phyloP scores from a whole-genome alignment of 345 rosid genomes.

The Linum trigynum region DNA sequence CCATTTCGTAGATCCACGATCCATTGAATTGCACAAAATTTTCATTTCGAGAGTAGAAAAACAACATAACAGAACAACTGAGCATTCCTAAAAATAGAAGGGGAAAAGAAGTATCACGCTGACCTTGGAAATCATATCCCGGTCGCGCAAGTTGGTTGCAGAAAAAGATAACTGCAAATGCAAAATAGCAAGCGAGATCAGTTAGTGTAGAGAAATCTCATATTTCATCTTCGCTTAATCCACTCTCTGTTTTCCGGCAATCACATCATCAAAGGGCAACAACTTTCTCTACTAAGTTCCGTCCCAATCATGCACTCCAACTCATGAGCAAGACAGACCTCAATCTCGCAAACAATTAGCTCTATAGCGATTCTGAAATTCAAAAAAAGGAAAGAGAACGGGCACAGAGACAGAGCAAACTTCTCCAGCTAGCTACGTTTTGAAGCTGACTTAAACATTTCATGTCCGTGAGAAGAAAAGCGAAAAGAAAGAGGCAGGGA shows the following conservation, averaged over 20 bases:
- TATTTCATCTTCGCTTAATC: too few relatives aligned
- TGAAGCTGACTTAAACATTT: neutral
- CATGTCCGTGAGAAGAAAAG: neutral
- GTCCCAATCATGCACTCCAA: too few relatives aligned
- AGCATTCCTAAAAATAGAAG: neutral
- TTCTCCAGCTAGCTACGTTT: neutral
- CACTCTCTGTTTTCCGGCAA: too few relatives aligned
- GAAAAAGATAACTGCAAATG: conserved; percentile 68
- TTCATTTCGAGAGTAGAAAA: neutral
- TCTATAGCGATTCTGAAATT: neutral
- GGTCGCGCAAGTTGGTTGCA: conserved; percentile 60
- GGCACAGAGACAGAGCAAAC: neutral
- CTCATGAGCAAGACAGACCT: too few relatives aligned
- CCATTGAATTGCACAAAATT: neutral
- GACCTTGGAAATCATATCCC: conserved; percentile 80
- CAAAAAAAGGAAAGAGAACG: neutral
- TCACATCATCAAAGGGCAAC: too few relatives aligned
- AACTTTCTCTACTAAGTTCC: too few relatives aligned
- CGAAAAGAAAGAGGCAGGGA: neutral
- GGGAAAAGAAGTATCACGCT: conserved; percentile 10
- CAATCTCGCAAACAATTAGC: neutral
- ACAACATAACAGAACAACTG: neutral
- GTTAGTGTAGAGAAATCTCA: neutral
- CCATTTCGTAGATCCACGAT: neutral
- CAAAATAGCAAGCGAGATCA: neutral